Evolutionary conservation across 306 rosid genomes (phyloP).

Genomic region (Gillenia trifoliata): DNA sequence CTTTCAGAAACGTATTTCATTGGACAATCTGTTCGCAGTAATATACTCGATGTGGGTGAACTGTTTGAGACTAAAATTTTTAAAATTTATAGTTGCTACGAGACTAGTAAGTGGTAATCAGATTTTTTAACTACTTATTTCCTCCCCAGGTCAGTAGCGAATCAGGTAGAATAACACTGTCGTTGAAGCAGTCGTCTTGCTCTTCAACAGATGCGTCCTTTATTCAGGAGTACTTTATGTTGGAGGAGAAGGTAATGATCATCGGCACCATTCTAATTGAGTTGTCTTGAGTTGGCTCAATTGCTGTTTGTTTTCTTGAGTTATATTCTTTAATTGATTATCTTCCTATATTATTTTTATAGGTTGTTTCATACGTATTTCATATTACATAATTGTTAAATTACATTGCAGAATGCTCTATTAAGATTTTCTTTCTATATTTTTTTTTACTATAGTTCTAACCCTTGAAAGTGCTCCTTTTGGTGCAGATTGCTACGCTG

Average conservation of each 20-base stretch:
- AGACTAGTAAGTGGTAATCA: slow-evolving; percentile 9
- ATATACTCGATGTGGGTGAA: slow-evolving; percentile 65
- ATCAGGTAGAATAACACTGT: slow-evolving; percentile 61
- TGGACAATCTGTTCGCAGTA: slow-evolving; percentile 93
- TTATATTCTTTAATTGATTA: background rate
- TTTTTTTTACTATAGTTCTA: background rate
- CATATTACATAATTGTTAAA: background rate
- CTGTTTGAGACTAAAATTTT: slow-evolving; percentile 16
- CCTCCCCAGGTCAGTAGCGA: slow-evolving; percentile 53
- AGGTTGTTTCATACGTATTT: background rate
- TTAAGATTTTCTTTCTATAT: background rate
- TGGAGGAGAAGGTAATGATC: slow-evolving; percentile 68
- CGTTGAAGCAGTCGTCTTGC: slow-evolving; percentile 75
- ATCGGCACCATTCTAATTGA: background rate
- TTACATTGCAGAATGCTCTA: background rate
- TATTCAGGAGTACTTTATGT: slow-evolving; percentile 63
- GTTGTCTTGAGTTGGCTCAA: background rate
- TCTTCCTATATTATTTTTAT: background rate
- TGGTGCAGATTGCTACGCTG: slow-evolving; percentile 61
- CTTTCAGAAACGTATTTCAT: slow-evolving; percentile 63
- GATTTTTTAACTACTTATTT: background rate
- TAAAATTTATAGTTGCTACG: slow-evolving; percentile 1
- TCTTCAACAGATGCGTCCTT: slow-evolving; percentile 81
- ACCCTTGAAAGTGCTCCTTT: slow-evolving; percentile 16
- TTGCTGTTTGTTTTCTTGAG: background rate